Base-by-base conservation (phyloP, 495 filamentous ascomycete genomes). In the Penicillium lividum region DNA sequence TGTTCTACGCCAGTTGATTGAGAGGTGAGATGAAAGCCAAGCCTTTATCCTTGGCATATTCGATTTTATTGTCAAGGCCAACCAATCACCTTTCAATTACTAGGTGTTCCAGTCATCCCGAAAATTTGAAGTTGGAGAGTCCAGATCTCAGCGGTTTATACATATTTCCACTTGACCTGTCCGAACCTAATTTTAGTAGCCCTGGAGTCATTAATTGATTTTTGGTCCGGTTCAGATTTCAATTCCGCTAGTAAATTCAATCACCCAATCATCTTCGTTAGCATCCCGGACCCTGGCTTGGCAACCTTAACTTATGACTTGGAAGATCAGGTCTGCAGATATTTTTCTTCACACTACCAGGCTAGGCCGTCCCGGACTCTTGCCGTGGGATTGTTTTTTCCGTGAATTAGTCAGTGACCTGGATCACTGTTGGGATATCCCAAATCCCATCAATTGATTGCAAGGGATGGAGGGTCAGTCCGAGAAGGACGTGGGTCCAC, bases 401-500 rank as follows among this genome's bases (percentile, higher is more conserved):
- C 38, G 38, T 40, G 13, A 16, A 40, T 40, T 15, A 40, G n/a
- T 40, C 38, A 13, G 13, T 16, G 38, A 40, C n/a, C 4, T 16
- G 10, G 38, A 4, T 40, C n/a, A 15, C 38, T 15, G 15, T 40
- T 16, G 38, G 22, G 22, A 22, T 22, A 22, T 22, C 22, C 22
- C 22, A 22, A 22, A 22, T 36, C 33, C 9, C 33, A 36, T 4
- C 7, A 22, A 3, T 22, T 22, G 13, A 47, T 47, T 47, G 22
- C 43, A 46, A 46, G 43, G 18, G 43, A 46, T 46, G 49, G 31
- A 43, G 36, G 40, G 40, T 25, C 51, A 27, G 7, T 3, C 49
- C 18, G 16, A 22, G 28, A 50, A 50, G 47, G 51, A 42, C 51
- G 36, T 38, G 51, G 51, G 38, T 29, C 36, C 10, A 28, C 36